These are phyloP conservation scores for Neofusicoccum cordaticola DNA, from an alignment of 2,329 filamentous ascomycete species.

Conservation along the genomic window DNA sequence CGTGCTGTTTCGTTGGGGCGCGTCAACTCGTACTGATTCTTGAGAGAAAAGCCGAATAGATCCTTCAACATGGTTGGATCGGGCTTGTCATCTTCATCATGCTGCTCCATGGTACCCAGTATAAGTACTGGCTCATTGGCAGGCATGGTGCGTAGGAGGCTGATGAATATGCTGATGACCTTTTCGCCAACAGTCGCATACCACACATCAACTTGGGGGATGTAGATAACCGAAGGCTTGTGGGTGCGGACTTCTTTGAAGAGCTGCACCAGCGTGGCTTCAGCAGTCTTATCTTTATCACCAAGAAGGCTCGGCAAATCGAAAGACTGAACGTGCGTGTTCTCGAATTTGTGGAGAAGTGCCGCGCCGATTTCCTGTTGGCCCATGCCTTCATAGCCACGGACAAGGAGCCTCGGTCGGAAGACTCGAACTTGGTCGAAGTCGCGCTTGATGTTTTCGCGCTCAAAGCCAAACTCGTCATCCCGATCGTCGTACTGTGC, in stretches of 20 bases:
- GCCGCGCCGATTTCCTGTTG: slow-evolving; percentile 86
- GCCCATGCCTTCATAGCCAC: slow-evolving; percentile 84
- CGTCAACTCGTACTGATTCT: slow-evolving; percentile 69
- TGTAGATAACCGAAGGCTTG: slow-evolving; percentile 93
- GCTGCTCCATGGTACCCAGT: slow-evolving; percentile 76
- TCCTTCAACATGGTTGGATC: slow-evolving; percentile 65
- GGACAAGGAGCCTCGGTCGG: slow-evolving; percentile 79
- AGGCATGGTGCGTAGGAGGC: slow-evolving; percentile 77
- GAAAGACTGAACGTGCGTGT: slow-evolving; percentile 90
- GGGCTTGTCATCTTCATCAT: slow-evolving; percentile 55
- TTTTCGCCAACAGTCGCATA: slow-evolving; percentile 64
- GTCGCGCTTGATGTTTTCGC: slow-evolving; percentile 67
- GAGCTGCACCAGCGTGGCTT: slow-evolving; percentile 84
- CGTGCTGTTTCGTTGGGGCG: slow-evolving; percentile 67
- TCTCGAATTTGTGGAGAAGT: slow-evolving; percentile 85
- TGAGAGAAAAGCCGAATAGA: slow-evolving; percentile 81
- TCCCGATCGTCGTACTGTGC: slow-evolving; percentile 89
- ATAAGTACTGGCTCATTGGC: slow-evolving; percentile 87
- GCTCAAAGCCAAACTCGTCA: slow-evolving; percentile 76
- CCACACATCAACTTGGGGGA: slow-evolving; percentile 88
- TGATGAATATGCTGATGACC: slow-evolving; percentile 75
- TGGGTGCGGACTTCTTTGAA: slow-evolving; percentile 92
- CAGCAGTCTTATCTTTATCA: slow-evolving; percentile 75
- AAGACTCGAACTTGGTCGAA: slow-evolving; percentile 89
- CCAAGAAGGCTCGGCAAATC: slow-evolving; percentile 84